Evolutionary conservation across 208 protist species (phyloP).

Genomic region (Tritrichomonas foetus): DNA sequence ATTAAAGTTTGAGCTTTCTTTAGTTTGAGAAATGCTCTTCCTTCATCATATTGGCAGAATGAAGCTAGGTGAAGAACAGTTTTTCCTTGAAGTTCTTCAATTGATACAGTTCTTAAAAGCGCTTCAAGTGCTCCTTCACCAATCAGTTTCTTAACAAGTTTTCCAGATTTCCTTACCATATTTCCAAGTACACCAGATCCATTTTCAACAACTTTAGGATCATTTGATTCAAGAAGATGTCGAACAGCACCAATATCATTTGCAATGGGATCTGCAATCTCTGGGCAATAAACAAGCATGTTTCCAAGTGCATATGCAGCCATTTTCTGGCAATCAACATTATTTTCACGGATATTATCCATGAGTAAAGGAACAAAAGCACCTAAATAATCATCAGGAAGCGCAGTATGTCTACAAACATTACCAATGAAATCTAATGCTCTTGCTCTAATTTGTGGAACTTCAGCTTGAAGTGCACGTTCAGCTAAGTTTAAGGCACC

Average conservation of each 20-base stretch:
- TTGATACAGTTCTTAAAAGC: not conserved
- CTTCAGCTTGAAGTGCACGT: not conserved
- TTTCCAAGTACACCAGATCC: not conserved
- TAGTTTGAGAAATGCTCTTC: not conserved
- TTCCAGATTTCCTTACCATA: not conserved
- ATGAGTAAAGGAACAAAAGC: not conserved
- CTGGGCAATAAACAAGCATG: not conserved
- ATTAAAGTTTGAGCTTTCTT: not conserved
- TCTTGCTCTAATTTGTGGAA: not conserved
- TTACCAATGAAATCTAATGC: not conserved
- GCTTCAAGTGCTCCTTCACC: not conserved
- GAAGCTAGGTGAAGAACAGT: not conserved
- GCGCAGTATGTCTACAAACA: not conserved
- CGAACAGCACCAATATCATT: not conserved
- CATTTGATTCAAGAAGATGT: not conserved
- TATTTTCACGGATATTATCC: not conserved
- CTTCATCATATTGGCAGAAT: slow-evolving; percentile 21
- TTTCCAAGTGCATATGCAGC: slow-evolving; percentile 26
- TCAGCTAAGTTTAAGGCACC: not conserved
- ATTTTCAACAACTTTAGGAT: not conserved
- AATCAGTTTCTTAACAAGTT: not conserved
- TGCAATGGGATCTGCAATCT: not conserved
- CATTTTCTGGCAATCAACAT: not conserved
- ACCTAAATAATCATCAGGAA: not conserved
- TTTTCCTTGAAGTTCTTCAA: not conserved